A percentile compares a stretch with the other conserved stretches of the same genome.
phyloP scores from a whole-genome alignment of 75 land plant genomes.

The Gnetum montanum region DNA sequence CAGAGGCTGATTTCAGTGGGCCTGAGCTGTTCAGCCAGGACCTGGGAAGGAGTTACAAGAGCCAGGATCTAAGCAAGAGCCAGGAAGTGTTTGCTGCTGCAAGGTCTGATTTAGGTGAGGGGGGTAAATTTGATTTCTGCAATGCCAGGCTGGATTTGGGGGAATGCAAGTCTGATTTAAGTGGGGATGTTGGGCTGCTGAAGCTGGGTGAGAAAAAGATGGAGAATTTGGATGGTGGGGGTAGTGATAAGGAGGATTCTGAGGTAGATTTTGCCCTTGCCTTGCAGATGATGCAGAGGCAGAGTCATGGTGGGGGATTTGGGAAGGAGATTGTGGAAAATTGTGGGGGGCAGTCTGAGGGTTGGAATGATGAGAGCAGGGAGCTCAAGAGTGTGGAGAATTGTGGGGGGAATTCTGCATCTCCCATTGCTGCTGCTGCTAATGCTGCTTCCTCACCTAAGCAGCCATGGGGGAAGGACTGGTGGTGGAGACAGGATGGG shows the following conservation, averaged over 20 bases:
- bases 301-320: background rate
- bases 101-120: slow-evolving; percentile 13
- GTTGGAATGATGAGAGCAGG: slow-evolving; percentile 16
- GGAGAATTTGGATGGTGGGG: slow-evolving; percentile 4
- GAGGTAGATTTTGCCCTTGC: slow-evolving; percentile 47
- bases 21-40: slow-evolving; percentile 46
- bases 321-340: slow-evolving; percentile 29
- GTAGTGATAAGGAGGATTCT: slow-evolving; percentile 1
- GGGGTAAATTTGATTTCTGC: slow-evolving; percentile 21
- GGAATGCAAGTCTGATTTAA: background rate
- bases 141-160: slow-evolving; percentile 16
- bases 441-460: slow-evolving; percentile 1
- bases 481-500: slow-evolving; percentile 87
- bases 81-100: background rate
- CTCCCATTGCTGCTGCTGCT: background rate
- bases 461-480: slow-evolving; percentile 50
- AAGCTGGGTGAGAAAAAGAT: slow-evolving; percentile 2
- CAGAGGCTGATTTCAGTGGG: slow-evolving; percentile 39
- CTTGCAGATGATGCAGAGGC: slow-evolving; percentile 13
- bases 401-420: slow-evolving; percentile 25
- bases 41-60: slow-evolving; percentile 10
- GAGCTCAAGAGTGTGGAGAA: slow-evolving; percentile 22
- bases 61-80: slow-evolving; percentile 30
- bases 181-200: slow-evolving; percentile 1
- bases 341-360: slow-evolving; percentile 12